phyloP scores from a whole-genome alignment of 116 monocot species.

The Trichopus zeylanicus region DNA sequence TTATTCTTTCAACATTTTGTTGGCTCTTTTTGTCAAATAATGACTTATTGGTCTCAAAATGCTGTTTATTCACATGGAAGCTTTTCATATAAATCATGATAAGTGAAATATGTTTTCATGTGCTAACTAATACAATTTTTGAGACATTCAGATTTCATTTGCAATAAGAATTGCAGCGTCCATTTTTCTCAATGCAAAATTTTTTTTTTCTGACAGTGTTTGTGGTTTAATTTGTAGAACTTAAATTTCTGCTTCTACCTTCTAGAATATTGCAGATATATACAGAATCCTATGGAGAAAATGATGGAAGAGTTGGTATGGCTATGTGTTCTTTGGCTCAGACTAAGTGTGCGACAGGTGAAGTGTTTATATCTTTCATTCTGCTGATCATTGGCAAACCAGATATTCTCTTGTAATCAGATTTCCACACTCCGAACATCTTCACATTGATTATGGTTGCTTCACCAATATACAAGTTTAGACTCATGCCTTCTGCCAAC shows the following conservation, averaged over 20 bases:
- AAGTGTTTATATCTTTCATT: neutral
- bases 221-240: neutral
- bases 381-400: neutral
- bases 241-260: slow-evolving; percentile 4
- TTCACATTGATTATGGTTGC: too few relatives aligned
- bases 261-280: slow-evolving; percentile 65
- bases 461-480: neutral
- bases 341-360: slow-evolving; percentile 78
- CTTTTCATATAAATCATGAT: too few relatives aligned
- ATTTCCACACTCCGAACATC: neutral
- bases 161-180: too few relatives aligned
- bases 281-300: slow-evolving; percentile 49
- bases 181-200: too few relatives aligned
- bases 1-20: too few relatives aligned
- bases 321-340: slow-evolving; percentile 79
- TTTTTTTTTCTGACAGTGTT: neutral
- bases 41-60: too few relatives aligned
- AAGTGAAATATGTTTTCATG: too few relatives aligned
- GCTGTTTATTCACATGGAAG: too few relatives aligned
- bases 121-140: too few relatives aligned
- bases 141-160: too few relatives aligned
- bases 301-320: slow-evolving; percentile 76
- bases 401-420: too few relatives aligned
- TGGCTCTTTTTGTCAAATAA: too few relatives aligned
- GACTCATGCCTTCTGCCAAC: neutral